phyloP scores from a whole-genome alignment of 1,139 yeast species.

The Debaryomyces psychrophilus region DNA sequence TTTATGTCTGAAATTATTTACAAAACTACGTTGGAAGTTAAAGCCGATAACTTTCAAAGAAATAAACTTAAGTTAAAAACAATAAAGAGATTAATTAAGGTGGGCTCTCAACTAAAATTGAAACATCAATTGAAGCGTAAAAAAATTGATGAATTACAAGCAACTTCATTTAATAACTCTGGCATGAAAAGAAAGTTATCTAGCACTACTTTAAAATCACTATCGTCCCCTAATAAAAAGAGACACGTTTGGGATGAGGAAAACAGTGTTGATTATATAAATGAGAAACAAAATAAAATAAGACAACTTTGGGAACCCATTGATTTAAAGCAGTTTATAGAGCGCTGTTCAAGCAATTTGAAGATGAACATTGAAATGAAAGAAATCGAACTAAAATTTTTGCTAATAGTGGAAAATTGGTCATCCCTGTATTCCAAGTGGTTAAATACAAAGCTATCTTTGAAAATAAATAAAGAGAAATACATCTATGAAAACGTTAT shows the following conservation, averaged over 20 bases:
- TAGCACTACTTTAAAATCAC: slow-evolving; percentile 19
- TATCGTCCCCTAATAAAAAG: slow-evolving; percentile 17
- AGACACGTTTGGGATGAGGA: slow-evolving; percentile 17
- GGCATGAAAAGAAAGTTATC: slow-evolving; percentile 27
- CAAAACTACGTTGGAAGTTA: slow-evolving; percentile 41
- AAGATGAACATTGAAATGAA: slow-evolving; percentile 24
- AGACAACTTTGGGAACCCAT: slow-evolving; percentile 47
- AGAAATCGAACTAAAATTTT: slow-evolving; percentile 29
- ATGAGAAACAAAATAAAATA: slow-evolving; percentile 35
- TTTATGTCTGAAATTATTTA: slow-evolving; percentile 60
- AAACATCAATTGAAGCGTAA: slow-evolving; percentile 30
- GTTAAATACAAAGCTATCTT: slow-evolving; percentile 44
- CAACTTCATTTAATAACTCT: slow-evolving; percentile 29
- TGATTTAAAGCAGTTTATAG: slow-evolving; percentile 30
- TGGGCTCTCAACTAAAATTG: slow-evolving; percentile 28
- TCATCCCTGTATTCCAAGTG: slow-evolving; percentile 44
- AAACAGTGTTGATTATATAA: slow-evolving; percentile 23
- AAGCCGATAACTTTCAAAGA: slow-evolving; percentile 40
- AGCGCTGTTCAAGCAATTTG: slow-evolving; percentile 26
- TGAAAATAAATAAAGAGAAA: slow-evolving; percentile 32
- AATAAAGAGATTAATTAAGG: slow-evolving; percentile 25
- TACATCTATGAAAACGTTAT: slow-evolving; percentile 31
- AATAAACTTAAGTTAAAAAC: slow-evolving; percentile 27
- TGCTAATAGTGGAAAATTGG: slow-evolving; percentile 53
- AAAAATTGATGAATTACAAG: slow-evolving; percentile 48